Evolutionary conservation across 2,329 filamentous ascomycete genomes (phyloP), one percentile per base, ranked within the genome.

Genomic region (Venturia aucupariae): DNA sequence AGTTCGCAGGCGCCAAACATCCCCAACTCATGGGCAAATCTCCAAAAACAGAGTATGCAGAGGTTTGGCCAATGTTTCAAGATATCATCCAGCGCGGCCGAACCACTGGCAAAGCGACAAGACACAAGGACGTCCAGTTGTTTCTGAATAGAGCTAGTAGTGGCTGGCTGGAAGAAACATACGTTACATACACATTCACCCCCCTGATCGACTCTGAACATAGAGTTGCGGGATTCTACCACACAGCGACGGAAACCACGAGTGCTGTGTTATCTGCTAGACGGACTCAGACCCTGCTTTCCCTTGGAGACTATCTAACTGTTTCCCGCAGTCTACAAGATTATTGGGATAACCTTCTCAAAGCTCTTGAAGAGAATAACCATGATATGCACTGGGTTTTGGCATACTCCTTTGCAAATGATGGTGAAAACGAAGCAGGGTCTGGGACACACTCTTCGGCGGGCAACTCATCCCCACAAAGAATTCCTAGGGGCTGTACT

Each of bases 111-210:
- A 65, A 69, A 13, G 70, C 70, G 48, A 63, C 70, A 32, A 69
- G 72, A 15, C 70, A 67, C 22, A 68, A 73, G 44, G 72, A 74
- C 38, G 71, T 73, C 27, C 65, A 65, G 15, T 60, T 74, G 15
- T 70, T 70, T 10, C 71, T 74, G 22, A 66, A 73, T 69, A 17
- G 64, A 24, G 35, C 42, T 35, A 13, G 30, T 22, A 35, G 30
- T 17, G 65, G 64, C 3, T 55, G 46, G 30, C 63, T 66, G n/a
- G 65, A 65, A 35, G 64, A 65, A 32, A 46, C 70, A 0, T 79
- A 77, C 64, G 76, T 77, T 61, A 75, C 76, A 17, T 79, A 76
- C 76, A 78, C 75, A 24, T 74, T 78, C 27, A 71, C 74, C 8
- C 78, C 78, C 7, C 65, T 79, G 17, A 74, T 76, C n/a, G n/a